Evolutionary conservation across 495 filamentous ascomycete species (phyloP).

Genomic region (Xylaria intraflava): DNA sequence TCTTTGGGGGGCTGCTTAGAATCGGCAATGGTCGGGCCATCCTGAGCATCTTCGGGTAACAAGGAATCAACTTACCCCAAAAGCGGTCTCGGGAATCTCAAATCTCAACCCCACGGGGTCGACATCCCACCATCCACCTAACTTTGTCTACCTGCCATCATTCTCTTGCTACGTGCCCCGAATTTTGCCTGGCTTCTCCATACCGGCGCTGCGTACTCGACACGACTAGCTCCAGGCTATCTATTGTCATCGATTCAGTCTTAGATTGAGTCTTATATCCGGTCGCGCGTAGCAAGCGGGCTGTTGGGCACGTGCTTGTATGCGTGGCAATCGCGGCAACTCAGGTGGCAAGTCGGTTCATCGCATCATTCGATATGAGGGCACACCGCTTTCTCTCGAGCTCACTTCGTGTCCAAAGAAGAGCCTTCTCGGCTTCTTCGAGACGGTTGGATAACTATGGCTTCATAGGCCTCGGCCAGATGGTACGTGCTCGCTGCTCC

Average conservation of each 20-base stretch:
- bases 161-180: neutral
- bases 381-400: conserved; percentile 22
- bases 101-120: conserved; percentile 9
- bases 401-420: conserved; percentile 26
- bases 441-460: conserved; percentile 61
- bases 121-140: neutral
- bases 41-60: conserved; percentile 1
- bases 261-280: neutral
- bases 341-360: neutral
- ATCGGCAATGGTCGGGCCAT: conserved; percentile 25
- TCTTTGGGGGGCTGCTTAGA: conserved; percentile 12
- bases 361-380: conserved; percentile 24
- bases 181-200: too few species aligned
- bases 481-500: conserved; percentile 50
- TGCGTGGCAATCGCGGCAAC: neutral
- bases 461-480: conserved; percentile 81
- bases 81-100: too few species aligned
- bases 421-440: conserved; percentile 52
- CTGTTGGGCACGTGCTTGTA: too few species aligned
- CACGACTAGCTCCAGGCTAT: too few species aligned
- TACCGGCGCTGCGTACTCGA: too few species aligned
- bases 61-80: neutral
- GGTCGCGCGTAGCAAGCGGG: too few species aligned
- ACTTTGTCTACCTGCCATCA: neutral
- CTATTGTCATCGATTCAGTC: neutral